phyloP scores from a whole-genome alignment of 768 basidiomycete species.

The Lactarius sanguifluus region DNA sequence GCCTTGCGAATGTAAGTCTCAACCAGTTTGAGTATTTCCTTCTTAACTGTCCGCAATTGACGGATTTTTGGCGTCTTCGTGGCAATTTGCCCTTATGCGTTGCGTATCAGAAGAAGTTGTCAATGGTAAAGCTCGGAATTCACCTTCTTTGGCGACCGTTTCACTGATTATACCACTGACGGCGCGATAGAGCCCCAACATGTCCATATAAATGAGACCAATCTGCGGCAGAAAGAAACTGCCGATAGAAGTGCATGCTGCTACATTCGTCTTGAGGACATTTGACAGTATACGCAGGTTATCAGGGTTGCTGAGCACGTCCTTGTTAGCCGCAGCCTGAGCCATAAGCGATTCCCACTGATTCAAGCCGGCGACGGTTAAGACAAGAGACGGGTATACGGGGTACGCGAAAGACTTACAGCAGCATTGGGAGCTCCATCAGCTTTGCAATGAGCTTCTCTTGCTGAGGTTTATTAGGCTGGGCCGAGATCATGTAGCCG shows the following conservation, averaged over 20 bases:
- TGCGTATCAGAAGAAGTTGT: slow-evolving; percentile 21
- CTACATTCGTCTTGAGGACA: slow-evolving; percentile 97
- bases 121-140: slow-evolving; percentile 25
- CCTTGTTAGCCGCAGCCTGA: slow-evolving; percentile 89
- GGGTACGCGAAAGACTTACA: slow-evolving; percentile 34
- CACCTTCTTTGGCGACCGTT: slow-evolving; percentile 83
- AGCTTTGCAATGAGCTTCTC: slow-evolving; percentile 92
- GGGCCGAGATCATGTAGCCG: slow-evolving; percentile 99
- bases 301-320: slow-evolving; percentile 85
- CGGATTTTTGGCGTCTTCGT: slow-evolving; percentile 97
- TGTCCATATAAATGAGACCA: slow-evolving; percentile 93
- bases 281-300: slow-evolving; percentile 97
- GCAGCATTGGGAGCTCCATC: slow-evolving; percentile 99
- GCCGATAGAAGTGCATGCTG: slow-evolving; percentile 95
- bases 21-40: slow-evolving; percentile 95
- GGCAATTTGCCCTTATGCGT: slow-evolving; percentile 59
- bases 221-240: slow-evolving; percentile 98
- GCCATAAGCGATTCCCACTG: slow-evolving; percentile 98
- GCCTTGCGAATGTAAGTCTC: slow-evolving; percentile 98
- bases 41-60: slow-evolving; percentile 93
- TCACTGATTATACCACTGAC: slow-evolving; percentile 96
- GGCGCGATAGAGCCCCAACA: slow-evolving; percentile 97
- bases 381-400: not conserved
- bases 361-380: slow-evolving; percentile 9
- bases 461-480: slow-evolving; percentile 96